These are phyloP conservation scores for Passiflora organensis DNA, from an alignment of 345 rosid species.

Conservation along the genomic window DNA sequence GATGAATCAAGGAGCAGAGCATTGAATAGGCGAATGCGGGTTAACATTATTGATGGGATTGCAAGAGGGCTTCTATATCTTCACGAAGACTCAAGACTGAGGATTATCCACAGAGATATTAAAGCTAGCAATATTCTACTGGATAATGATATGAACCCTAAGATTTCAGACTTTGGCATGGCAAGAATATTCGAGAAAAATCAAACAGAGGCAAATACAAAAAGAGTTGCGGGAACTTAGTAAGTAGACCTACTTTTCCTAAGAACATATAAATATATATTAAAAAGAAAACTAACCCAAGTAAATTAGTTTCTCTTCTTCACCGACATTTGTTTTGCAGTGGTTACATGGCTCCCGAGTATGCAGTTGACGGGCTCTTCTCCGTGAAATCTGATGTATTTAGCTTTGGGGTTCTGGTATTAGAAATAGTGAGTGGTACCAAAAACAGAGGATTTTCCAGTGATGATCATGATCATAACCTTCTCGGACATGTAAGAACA, in stretches of 20 bases:
- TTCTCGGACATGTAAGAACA: slow-evolving; percentile 2
- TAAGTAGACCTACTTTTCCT: neutral
- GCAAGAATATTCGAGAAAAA: neutral
- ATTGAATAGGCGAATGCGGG: slow-evolving; percentile 31
- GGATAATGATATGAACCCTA: neutral
- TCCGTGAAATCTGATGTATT: neutral
- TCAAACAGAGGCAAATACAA: neutral
- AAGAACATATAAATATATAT: neutral
- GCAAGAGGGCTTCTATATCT: too few species aligned
- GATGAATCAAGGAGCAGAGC: slow-evolving; percentile 18
- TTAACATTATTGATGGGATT: slow-evolving; percentile 28
- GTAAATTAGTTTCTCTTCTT: neutral
- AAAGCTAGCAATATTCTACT: too few species aligned
- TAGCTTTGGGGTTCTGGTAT: neutral
- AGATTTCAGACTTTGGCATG: slow-evolving; percentile 2
- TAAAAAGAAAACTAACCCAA: neutral
- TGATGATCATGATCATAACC: neutral
- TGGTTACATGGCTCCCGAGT: too few species aligned
- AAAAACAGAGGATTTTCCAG: neutral
- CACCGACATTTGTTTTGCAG: neutral
- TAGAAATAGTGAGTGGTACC: neutral
- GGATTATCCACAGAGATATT: too few species aligned
- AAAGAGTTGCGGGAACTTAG: slow-evolving; percentile 1
- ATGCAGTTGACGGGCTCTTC: neutral
- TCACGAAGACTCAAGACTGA: too few species aligned